Percentiles rank a stretch among this genome's conserved stretches.
Conservation (phyloP, 1,284 basidiomycete species). For the Thelephora terrestris region DNA sequence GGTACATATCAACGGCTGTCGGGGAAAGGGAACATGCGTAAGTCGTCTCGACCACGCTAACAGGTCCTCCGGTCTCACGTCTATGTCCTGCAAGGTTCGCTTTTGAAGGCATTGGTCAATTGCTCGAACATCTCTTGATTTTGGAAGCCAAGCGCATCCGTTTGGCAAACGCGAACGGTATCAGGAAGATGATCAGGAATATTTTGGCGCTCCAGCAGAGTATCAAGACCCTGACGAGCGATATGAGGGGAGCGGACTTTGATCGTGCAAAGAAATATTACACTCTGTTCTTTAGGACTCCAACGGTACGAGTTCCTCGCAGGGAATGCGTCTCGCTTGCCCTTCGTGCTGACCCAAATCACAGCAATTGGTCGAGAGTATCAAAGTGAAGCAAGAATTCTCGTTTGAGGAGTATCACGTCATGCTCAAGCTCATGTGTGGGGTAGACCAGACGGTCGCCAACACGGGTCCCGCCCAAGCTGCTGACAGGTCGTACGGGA, state of each 20-base stretch:
- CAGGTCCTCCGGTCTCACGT: neutral
- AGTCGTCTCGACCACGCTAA: constrained; percentile 17
- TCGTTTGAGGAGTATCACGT: constrained; percentile 86
- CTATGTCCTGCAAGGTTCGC: constrained; percentile 49
- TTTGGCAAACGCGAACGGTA: constrained; percentile 67
- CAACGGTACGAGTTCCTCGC: constrained; percentile 44
- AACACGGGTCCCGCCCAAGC: constrained; percentile 41
- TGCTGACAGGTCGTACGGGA: constrained; percentile 60
- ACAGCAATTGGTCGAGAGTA: constrained; percentile 66
- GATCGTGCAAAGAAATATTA: constrained; percentile 76
- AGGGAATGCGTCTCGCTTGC: neutral
- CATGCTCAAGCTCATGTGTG: constrained; percentile 83
- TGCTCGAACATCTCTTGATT: constrained; percentile 83
- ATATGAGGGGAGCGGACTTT: constrained; percentile 57
- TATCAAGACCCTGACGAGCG: constrained; percentile 68
- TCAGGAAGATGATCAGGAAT: constrained; percentile 86
- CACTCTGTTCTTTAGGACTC: constrained; percentile 63
- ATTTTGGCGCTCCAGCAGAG: constrained; percentile 91
- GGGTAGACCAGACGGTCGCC: constrained; percentile 50
- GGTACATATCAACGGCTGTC: constrained; percentile 53
- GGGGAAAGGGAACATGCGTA: constrained; percentile 60
- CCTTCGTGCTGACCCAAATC: constrained; percentile 3
- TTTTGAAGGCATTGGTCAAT: constrained; percentile 77
- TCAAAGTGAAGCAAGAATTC: constrained; percentile 57
- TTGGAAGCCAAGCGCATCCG: constrained; percentile 65